phyloP scores from a whole-genome alignment of 768 basidiomycete genomes.

The Antrodiella citrinella region DNA sequence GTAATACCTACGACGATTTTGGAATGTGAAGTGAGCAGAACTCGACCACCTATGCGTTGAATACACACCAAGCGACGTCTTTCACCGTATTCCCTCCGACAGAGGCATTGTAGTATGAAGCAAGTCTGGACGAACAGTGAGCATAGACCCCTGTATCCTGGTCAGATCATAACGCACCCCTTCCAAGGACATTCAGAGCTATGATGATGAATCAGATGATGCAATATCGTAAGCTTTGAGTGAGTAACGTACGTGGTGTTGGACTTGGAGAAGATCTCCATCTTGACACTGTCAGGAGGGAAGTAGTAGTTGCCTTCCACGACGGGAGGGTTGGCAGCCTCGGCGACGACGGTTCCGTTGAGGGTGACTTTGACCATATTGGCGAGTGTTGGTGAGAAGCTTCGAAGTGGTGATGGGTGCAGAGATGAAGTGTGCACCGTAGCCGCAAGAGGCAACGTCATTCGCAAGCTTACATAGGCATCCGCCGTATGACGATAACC shows the following conservation, averaged over 20 bases:
- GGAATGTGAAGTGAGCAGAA: background rate
- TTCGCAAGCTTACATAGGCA: too few relatives aligned
- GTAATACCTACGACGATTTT: constrained; percentile 49
- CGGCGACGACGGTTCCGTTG: constrained; percentile 46
- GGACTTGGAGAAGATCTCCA: constrained; percentile 39
- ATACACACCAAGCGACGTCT: constrained; percentile 59
- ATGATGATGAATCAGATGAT: background rate
- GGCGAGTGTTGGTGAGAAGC: background rate
- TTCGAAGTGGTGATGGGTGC: too few relatives aligned
- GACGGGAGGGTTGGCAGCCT: constrained; percentile 43
- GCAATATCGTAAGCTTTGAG: background rate
- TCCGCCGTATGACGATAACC: too few relatives aligned
- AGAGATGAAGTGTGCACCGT: too few relatives aligned
- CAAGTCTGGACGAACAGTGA: too few relatives aligned
- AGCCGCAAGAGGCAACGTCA: too few relatives aligned
- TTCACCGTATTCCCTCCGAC: constrained; percentile 40
- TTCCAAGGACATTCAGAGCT: constrained; percentile 66
- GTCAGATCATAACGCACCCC: constrained; percentile 55
- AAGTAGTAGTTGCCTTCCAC: constrained; percentile 74
- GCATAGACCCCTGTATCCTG: too few relatives aligned
- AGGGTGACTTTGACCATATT: constrained; percentile 43
- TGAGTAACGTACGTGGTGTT: constrained; percentile 35
- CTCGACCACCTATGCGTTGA: background rate
- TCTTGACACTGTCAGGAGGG: constrained; percentile 46
- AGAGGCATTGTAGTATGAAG: constrained; percentile 55